These are phyloP conservation scores for Exophiala sp. DNA, from an alignment of 2,329 filamentous ascomycete genomes.

Conservation along the genomic window DNA sequence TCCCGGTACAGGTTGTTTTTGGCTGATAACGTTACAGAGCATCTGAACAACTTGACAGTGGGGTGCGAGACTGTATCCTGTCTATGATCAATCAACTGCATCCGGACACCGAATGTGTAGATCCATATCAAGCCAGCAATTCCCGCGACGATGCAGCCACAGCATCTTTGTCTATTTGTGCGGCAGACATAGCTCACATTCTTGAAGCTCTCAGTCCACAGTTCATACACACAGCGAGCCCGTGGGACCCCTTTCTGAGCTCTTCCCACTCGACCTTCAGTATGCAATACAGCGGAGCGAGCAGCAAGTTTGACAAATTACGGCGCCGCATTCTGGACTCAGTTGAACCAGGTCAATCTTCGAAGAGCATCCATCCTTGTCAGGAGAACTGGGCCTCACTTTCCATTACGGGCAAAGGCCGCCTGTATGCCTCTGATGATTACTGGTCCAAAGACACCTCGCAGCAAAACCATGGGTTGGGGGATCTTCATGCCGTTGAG, in stretches of 20 bases:
- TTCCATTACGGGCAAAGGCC: constrained; percentile 10
- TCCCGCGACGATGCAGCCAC: background rate
- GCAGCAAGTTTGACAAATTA: constrained; percentile 21
- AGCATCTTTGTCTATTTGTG: constrained; percentile 18
- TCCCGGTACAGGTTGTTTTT: constrained; percentile 11
- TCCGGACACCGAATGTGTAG: constrained; percentile 3
- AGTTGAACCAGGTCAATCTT: constrained; percentile 27
- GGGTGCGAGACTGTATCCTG: constrained; percentile 13
- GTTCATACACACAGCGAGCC: constrained; percentile 65
- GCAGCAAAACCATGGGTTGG: background rate
- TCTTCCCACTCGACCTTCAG: constrained; percentile 21
- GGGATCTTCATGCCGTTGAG: constrained; percentile 17
- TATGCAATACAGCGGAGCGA: constrained; percentile 21
- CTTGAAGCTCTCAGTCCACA: constrained; percentile 62
- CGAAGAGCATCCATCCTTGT: constrained; percentile 24
- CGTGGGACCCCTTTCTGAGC: constrained; percentile 21
- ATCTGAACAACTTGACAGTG: constrained; percentile 15
- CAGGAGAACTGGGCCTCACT: constrained; percentile 25
- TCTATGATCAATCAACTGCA: constrained; percentile 21
- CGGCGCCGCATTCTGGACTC: constrained; percentile 20
- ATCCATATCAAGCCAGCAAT: constrained; percentile 17
- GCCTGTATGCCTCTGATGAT: background rate
- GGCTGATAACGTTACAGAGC: constrained; percentile 28
- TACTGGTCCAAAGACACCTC: too few relatives aligned
- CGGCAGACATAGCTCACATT: constrained; percentile 25